Evolutionary conservation across 1,284 basidiomycete species (phyloP), one percentile per base, ranked within the genome.

Genomic region (Fomes fomentarius): DNA sequence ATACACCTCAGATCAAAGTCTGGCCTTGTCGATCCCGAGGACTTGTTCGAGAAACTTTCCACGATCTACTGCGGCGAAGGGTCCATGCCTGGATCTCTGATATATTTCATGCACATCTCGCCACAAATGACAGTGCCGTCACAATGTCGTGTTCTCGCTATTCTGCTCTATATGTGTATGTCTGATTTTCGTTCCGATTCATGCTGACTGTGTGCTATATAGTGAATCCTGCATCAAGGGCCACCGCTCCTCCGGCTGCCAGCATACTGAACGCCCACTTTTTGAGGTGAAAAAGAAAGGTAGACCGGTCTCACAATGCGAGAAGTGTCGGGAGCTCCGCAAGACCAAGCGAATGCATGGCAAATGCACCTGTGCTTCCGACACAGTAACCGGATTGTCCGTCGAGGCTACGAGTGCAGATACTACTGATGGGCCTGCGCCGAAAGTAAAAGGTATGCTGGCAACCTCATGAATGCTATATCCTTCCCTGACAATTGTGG

Each of bases 221-320:
- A 91, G 89, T 67, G 87, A 88, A 71, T 87, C 88, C 39, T 92
- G 89, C 73, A 91, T 92, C 72, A 91, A 91, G 71, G 89, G 89
- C 11, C 89, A 92, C 73, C 84, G 89, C 34, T 90, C 89, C 12
- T 89, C 88, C 9, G 79, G 82, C 42, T 92, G 89, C 71, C 83
- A 84, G 54, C 90, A 91, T 69, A 85, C 82, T 56, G 87, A 90
- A 66, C 80, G 90, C 37, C 84, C 89, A 24, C 76, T 91, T 48
- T 91, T 85, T 68, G 88, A 91, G 72, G 85, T 91, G 64, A 88
- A 91, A 78, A 89, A 88, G 84, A 92, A 86, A 72, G 89, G 86
- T 44, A 79, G 89, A 46, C 89, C 89, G 0, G 79, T 89, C n/a
- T 90, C 89, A 2, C 90, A 92, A 71, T 92, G 89, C 71, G 80